Conservation (phyloP, 2,329 filamentous ascomycete species). For the Microthyrium microscopicum region DNA sequence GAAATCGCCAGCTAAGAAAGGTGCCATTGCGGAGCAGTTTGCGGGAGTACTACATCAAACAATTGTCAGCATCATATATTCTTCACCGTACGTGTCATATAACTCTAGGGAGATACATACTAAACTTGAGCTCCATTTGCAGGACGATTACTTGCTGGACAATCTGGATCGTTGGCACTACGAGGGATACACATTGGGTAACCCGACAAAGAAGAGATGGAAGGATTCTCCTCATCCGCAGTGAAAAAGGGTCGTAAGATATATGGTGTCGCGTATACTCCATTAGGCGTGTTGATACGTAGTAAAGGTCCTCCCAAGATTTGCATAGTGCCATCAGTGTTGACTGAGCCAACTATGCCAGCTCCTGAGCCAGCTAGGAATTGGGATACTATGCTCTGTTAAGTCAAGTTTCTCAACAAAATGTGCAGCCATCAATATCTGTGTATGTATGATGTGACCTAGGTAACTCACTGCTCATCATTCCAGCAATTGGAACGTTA, state of each 20-base stretch:
- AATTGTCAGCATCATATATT: too few relatives aligned
- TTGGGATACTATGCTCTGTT: too few relatives aligned
- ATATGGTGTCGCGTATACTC: constrained; percentile 25
- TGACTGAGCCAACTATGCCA: constrained; percentile 21
- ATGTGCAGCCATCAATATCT: too few relatives aligned
- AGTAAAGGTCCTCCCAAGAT: constrained; percentile 22
- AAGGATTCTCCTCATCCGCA: constrained; percentile 32
- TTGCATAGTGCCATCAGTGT: constrained; percentile 19
- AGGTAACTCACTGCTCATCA: too few relatives aligned
- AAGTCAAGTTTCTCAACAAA: too few relatives aligned
- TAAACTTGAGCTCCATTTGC: constrained; percentile 16
- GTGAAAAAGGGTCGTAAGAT: constrained; percentile 25
- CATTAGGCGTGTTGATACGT: constrained; percentile 30
- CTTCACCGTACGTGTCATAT: too few relatives aligned
- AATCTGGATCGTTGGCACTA: constrained; percentile 19
- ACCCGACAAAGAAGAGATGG: constrained; percentile 31
- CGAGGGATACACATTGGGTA: constrained; percentile 37
- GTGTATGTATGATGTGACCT: too few relatives aligned
- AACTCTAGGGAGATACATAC: too few relatives aligned
- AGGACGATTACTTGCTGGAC: constrained; percentile 21
- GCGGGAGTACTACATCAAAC: too few relatives aligned
- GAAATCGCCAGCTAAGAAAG: constrained; percentile 24
- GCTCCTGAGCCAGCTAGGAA: constrained; percentile 20
- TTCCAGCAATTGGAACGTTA: too few relatives aligned
- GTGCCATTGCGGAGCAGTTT: constrained; percentile 26